phyloP scores from a whole-genome alignment of 805 yeast genomes.

The Saccharomyces kudriavzevii region DNA sequence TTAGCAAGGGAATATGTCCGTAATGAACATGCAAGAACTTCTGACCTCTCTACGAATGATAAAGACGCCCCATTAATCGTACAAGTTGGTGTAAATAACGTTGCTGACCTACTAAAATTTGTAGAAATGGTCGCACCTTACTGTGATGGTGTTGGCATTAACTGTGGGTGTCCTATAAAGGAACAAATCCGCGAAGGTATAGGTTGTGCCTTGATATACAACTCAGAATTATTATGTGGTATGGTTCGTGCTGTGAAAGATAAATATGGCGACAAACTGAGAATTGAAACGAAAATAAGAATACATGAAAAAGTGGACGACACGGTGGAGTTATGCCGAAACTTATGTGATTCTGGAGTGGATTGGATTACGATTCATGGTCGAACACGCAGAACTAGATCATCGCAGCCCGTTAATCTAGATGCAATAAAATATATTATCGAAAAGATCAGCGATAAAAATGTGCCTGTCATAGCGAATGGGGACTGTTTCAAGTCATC shows the following conservation, averaged over 20 bases:
- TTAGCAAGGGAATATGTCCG: conserved; percentile 91
- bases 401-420: conserved; percentile 72
- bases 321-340: conserved; percentile 63
- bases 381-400: conserved; percentile 74
- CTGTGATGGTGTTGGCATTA: conserved; percentile 88
- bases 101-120: conserved; percentile 69
- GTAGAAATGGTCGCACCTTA: conserved; percentile 85
- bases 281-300: conserved; percentile 86
- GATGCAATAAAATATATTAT: conserved; percentile 70
- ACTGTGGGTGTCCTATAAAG: conserved; percentile 95
- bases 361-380: conserved; percentile 95
- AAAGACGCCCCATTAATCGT: conserved; percentile 67
- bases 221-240: conserved; percentile 67
- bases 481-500: conserved; percentile 78
- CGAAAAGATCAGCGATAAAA: conserved; percentile 32
- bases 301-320: conserved; percentile 70
- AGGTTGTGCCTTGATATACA: conserved; percentile 89
- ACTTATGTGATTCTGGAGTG: conserved; percentile 79
- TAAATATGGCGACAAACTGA: conserved; percentile 60
- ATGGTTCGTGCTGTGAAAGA: conserved; percentile 81
- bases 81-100: conserved; percentile 86
- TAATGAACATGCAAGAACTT: conserved; percentile 65
- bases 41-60: conserved; percentile 78
- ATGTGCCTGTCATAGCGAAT: conserved; percentile 88
- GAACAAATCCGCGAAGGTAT: conserved; percentile 94